These are phyloP conservation scores for Diaporthe velutina DNA, from an alignment of 2,329 filamentous ascomycete genomes.

Conservation along the genomic window DNA sequence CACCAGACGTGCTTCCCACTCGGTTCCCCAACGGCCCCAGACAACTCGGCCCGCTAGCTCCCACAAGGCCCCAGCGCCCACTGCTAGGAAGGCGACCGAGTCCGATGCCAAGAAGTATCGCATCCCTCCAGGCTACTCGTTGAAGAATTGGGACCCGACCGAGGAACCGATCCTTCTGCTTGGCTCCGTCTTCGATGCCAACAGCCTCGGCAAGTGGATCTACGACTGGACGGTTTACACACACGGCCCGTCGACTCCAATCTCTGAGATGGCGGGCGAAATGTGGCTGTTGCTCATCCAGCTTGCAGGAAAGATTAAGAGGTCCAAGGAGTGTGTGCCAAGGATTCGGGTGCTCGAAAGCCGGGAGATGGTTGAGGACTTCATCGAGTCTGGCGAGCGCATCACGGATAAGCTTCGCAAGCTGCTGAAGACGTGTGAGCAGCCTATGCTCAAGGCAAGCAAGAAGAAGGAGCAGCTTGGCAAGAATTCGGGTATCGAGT, in stretches of 20 bases:
- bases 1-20: slow-evolving; percentile 62
- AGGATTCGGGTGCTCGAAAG: slow-evolving; percentile 81
- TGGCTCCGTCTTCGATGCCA: slow-evolving; percentile 96
- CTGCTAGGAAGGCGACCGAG: slow-evolving; percentile 64
- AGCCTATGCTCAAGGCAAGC: slow-evolving; percentile 92
- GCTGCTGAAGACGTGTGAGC: slow-evolving; percentile 91
- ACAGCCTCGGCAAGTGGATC: slow-evolving; percentile 98
- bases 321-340: slow-evolving; percentile 82
- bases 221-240: slow-evolving; percentile 99
- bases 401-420: slow-evolving; percentile 87
- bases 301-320: slow-evolving; percentile 92
- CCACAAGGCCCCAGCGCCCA: slow-evolving; percentile 53
- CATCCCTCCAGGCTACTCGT: slow-evolving; percentile 90
- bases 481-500: slow-evolving; percentile 92
- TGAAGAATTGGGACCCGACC: slow-evolving; percentile 98
- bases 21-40: slow-evolving; percentile 64
- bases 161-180: slow-evolving; percentile 95
- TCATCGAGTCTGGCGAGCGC: slow-evolving; percentile 88
- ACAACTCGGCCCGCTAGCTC: slow-evolving; percentile 63
- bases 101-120: slow-evolving; percentile 73
- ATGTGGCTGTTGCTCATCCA: slow-evolving; percentile 96
- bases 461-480: slow-evolving; percentile 87
- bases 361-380: slow-evolving; percentile 87
- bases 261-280: slow-evolving; percentile 92
- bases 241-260: slow-evolving; percentile 83